Conservation (phyloP, 2,329 filamentous ascomycete species). For the Didymella segeticola region DNA sequence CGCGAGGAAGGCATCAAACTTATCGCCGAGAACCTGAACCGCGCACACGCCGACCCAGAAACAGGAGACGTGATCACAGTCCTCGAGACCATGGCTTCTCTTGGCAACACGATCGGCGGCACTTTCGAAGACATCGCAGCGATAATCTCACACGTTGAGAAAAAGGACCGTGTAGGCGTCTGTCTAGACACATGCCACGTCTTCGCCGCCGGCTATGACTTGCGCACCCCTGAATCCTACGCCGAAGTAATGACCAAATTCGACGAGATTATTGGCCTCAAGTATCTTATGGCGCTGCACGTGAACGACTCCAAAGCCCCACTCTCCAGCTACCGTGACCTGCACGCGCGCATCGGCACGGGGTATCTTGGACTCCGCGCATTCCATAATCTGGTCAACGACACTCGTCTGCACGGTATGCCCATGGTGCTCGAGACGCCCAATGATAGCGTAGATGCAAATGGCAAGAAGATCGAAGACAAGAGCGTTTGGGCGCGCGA, state of each 20-base stretch:
- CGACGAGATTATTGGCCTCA: conserved; percentile 75
- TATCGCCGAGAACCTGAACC: conserved; percentile 83
- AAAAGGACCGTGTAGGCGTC: conserved; percentile 86
- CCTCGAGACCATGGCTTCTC: conserved; percentile 92
- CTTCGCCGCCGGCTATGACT: conserved; percentile 92
- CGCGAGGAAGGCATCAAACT: conserved; percentile 75
- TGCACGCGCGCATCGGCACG: conserved; percentile 96
- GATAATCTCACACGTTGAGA: conserved; percentile 79
- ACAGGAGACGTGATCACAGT: conserved; percentile 81
- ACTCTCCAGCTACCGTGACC: conserved; percentile 77
- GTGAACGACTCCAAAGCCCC: conserved; percentile 97
- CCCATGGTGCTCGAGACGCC: conserved; percentile 98
- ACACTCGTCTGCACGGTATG: conserved; percentile 73
- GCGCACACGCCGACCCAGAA: conserved; percentile 70
- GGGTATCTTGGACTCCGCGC: conserved; percentile 89
- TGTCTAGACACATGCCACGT: conserved; percentile 97
- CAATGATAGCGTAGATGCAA: conserved; percentile 72
- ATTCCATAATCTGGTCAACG: conserved; percentile 92
- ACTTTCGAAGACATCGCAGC: conserved; percentile 85
- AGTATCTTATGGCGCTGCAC: conserved; percentile 85
- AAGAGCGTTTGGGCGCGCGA: conserved; percentile 87
- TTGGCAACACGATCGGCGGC: conserved; percentile 83
- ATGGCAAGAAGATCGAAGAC: conserved; percentile 74
- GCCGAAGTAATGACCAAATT: conserved; percentile 76
- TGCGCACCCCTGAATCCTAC: conserved; percentile 78